These are phyloP conservation scores for Garcia nutans DNA, from an alignment of 345 rosid species.

Conservation along the genomic window DNA sequence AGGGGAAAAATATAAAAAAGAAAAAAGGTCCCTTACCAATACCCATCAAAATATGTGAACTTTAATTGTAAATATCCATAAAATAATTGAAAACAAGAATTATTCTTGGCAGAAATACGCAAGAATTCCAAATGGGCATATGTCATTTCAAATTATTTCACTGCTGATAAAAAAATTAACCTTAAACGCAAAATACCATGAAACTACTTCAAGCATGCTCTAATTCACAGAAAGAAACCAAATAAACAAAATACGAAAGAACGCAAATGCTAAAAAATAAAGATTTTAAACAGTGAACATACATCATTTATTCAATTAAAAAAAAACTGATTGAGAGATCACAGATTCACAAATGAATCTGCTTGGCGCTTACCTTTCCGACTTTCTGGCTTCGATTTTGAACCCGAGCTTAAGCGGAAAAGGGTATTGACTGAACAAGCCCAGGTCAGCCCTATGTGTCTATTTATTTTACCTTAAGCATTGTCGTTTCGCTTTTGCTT, in stretches of 20 bases:
- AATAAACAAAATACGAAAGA: too few species aligned
- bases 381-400: not conserved
- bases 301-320: too few species aligned
- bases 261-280: too few species aligned
- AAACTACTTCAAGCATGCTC: not conserved
- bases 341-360: not conserved
- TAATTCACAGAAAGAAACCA: not conserved
- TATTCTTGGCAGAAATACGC: too few species aligned
- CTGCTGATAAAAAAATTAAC: not conserved
- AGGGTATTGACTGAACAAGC: not conserved
- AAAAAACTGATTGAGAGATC: not conserved
- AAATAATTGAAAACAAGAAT: too few species aligned
- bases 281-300: too few species aligned
- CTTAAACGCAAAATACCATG: not conserved
- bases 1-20: too few species aligned
- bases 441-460: not conserved
- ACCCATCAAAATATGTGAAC: too few species aligned
- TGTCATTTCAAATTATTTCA: not conserved
- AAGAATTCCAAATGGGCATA: not conserved
- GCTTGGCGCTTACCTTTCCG: not conserved
- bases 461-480: too few species aligned
- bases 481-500: too few species aligned
- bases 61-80: too few species aligned
- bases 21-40: too few species aligned
- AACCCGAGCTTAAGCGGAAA: not conserved